Evolutionary conservation across 345 rosid species (phyloP).

Genomic region (Arabidopsis suecica): DNA sequence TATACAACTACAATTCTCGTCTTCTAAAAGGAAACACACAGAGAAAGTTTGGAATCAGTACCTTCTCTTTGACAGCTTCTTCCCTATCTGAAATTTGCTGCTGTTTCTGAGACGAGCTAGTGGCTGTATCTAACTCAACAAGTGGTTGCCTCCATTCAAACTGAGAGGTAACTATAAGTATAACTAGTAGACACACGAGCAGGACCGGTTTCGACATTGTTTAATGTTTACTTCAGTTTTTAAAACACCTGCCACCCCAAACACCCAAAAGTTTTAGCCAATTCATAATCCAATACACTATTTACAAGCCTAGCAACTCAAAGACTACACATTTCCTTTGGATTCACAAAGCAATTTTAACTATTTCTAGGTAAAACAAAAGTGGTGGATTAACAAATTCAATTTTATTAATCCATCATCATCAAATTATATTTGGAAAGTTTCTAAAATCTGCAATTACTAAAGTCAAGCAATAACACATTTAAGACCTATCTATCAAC

Average conservation of each 20-base stretch:
- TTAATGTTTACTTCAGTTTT: neutral
- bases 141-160: slow-evolving; percentile 97
- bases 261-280: neutral
- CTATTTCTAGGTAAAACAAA: too few species aligned
- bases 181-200: slow-evolving; percentile 66
- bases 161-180: slow-evolving; percentile 85
- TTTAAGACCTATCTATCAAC: slow-evolving; percentile 12
- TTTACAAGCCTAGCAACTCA: neutral
- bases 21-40: neutral
- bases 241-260: slow-evolving; percentile 50
- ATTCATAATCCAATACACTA: slow-evolving; percentile 7
- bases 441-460: neutral
- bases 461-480: neutral
- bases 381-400: neutral
- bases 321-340: neutral
- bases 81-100: slow-evolving; percentile 58
- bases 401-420: neutral
- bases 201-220: slow-evolving; percentile 78
- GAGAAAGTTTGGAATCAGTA: slow-evolving; percentile 21
- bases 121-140: slow-evolving; percentile 60
- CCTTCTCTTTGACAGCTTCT: slow-evolving; percentile 91
- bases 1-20: neutral
- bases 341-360: too few species aligned
- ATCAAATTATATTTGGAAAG: neutral
- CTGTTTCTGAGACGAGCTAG: slow-evolving; percentile 58